Conservation (phyloP, 148 eudicot genomes). For the Arctostaphylos glauca region DNA sequence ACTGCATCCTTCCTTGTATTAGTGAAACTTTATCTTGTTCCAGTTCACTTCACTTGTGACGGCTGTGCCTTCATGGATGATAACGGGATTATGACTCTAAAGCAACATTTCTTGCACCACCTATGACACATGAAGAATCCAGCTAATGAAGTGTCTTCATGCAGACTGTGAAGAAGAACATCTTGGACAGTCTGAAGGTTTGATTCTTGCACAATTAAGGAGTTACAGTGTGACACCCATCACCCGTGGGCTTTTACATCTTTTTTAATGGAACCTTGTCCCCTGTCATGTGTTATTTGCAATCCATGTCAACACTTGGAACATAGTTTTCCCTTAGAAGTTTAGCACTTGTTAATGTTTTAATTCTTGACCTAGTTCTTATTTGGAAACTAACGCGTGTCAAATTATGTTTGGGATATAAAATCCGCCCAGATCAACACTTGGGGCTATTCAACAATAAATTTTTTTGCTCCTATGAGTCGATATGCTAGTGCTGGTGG, state of each 20-base stretch:
- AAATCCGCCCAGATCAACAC: conserved; percentile 63
- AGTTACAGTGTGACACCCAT: neutral
- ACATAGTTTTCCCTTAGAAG: neutral
- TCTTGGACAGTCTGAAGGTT: neutral
- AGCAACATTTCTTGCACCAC: neutral
- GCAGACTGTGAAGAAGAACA: neutral
- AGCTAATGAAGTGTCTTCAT: neutral
- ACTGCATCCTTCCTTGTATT: neutral
- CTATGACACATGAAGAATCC: too few relatives aligned
- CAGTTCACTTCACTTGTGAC: neutral
- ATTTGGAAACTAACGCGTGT: neutral
- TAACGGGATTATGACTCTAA: neutral
- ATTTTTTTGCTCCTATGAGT: conserved; percentile 99
- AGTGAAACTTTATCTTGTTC: neutral
- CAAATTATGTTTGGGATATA: conserved; percentile 16
- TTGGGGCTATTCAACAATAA: conserved; percentile 99
- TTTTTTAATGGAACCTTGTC: neutral
- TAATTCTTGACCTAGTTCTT: conserved; percentile 4
- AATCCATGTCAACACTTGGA: neutral
- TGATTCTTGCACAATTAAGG: neutral
- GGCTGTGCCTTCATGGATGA: neutral
- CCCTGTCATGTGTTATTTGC: conserved; percentile 5
- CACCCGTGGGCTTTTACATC: neutral
- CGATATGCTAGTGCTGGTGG: conserved; percentile 97
- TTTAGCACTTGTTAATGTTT: neutral